These are phyloP conservation scores for Kernera saxatilis DNA, from an alignment of 345 rosid species.

Conservation along the genomic window DNA sequence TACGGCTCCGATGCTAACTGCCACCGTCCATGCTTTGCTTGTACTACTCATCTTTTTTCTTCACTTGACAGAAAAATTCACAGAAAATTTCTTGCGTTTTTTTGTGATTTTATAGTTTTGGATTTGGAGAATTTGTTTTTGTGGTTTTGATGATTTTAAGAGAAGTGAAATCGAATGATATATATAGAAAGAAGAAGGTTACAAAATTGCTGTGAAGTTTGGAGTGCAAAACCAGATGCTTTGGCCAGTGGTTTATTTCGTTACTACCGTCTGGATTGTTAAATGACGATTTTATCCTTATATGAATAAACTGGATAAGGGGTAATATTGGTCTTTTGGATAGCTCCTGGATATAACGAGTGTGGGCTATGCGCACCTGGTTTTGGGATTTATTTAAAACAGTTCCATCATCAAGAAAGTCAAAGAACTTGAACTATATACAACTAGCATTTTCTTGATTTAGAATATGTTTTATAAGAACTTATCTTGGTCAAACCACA, in stretches of 20 bases:
- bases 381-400: neutral
- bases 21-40: slow-evolving; percentile 45
- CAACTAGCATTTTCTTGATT: slow-evolving; percentile 11
- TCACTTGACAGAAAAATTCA: neutral
- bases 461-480: neutral
- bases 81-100: neutral
- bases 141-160: neutral
- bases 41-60: slow-evolving; percentile 25
- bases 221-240: slow-evolving; percentile 1
- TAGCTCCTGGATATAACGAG: neutral
- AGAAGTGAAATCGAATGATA: neutral
- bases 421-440: slow-evolving; percentile 2
- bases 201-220: neutral
- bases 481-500: neutral
- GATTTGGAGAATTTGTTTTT: neutral
- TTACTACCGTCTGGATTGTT: neutral
- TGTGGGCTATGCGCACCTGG: neutral
- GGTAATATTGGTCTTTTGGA: neutral
- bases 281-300: neutral
- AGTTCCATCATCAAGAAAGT: neutral
- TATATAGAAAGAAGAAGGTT: slow-evolving; percentile 10
- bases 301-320: neutral
- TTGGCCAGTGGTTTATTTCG: slow-evolving; percentile 1
- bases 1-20: slow-evolving; percentile 45
- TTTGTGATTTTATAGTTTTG: neutral